Conservation (phyloP, 1,139 yeast species). For the Hanseniaspora sp. region DNA sequence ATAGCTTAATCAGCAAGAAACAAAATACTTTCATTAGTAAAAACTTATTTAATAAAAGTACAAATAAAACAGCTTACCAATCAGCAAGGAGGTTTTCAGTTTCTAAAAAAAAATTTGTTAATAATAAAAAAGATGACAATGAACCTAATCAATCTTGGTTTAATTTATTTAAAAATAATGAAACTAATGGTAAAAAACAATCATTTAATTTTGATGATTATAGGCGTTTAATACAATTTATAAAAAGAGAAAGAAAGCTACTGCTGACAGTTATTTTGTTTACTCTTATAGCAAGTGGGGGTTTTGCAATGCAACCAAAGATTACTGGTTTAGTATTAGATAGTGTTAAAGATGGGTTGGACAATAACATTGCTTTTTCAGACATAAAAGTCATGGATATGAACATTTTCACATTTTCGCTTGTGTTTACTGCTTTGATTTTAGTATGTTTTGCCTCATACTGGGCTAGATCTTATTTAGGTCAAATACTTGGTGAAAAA, state of each 20-base stretch:
- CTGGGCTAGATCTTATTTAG: constrained; percentile 26
- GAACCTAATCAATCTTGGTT: constrained; percentile 15
- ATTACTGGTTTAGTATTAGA: constrained; percentile 70
- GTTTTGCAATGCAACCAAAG: constrained; percentile 47
- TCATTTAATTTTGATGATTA: constrained; percentile 11
- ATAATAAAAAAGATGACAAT: constrained; percentile 6
- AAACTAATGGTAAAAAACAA: constrained; percentile 11
- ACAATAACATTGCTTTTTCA: constrained; percentile 12
- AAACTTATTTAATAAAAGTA: not conserved
- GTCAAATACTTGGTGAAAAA: constrained; percentile 75
- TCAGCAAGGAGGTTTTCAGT: not conserved
- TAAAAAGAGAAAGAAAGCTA: constrained; percentile 12
- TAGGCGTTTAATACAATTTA: constrained; percentile 6
- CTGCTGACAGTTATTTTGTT: constrained; percentile 8
- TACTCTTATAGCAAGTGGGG: constrained; percentile 12
- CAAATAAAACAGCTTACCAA: not conserved
- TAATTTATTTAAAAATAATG: constrained; percentile 6
- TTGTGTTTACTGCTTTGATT: constrained; percentile 44
- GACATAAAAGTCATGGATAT: constrained; percentile 2
- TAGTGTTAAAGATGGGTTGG: constrained; percentile 37
- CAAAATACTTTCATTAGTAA: not conserved
- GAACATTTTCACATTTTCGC: constrained; percentile 19
- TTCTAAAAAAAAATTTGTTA: not conserved
- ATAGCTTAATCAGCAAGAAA: not conserved
- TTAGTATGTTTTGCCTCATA: constrained; percentile 28